A percentile compares a stretch with the other conserved stretches of the same genome.
phyloP scores from a whole-genome alignment of 2,329 filamentous ascomycete genomes.

The Exophiala lecanii-corni region DNA sequence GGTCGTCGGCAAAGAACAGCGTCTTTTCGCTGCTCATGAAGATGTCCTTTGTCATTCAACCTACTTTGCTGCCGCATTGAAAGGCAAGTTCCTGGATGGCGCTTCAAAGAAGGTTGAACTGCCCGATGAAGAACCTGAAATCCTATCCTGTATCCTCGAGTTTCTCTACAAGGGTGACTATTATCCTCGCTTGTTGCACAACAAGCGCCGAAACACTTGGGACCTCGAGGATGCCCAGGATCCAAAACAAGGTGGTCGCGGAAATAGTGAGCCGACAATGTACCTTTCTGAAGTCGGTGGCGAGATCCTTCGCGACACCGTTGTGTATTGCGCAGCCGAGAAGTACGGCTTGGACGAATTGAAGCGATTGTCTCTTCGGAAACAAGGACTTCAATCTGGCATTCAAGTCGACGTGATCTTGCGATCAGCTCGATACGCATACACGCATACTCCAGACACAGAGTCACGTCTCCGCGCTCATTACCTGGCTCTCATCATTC shows the following conservation, averaged over 20 bases:
- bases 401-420: conserved; percentile 90
- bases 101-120: conserved; percentile 71
- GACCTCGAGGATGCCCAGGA: conserved; percentile 71
- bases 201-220: conserved; percentile 82
- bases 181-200: conserved; percentile 81
- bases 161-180: conserved; percentile 97
- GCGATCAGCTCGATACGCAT: conserved; percentile 88
- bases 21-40: conserved; percentile 92
- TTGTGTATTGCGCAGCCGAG: conserved; percentile 87
- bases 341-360: conserved; percentile 88
- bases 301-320: conserved; percentile 82
- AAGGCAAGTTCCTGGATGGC: conserved; percentile 62
- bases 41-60: conserved; percentile 82
- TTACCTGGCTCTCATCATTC: conserved; percentile 95
- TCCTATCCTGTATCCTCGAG: conserved; percentile 90
- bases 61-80: conserved; percentile 71
- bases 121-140: conserved; percentile 75
- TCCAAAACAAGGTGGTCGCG: conserved; percentile 54
- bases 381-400: conserved; percentile 88
- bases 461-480: conserved; percentile 92
- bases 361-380: conserved; percentile 84
- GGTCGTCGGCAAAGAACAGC: conserved; percentile 75
- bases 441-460: conserved; percentile 88
- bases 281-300: conserved; percentile 70
- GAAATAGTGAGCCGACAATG: conserved; percentile 69